Evolutionary conservation across 768 basidiomycete genomes (phyloP).

Genomic region (Imleria badia): DNA sequence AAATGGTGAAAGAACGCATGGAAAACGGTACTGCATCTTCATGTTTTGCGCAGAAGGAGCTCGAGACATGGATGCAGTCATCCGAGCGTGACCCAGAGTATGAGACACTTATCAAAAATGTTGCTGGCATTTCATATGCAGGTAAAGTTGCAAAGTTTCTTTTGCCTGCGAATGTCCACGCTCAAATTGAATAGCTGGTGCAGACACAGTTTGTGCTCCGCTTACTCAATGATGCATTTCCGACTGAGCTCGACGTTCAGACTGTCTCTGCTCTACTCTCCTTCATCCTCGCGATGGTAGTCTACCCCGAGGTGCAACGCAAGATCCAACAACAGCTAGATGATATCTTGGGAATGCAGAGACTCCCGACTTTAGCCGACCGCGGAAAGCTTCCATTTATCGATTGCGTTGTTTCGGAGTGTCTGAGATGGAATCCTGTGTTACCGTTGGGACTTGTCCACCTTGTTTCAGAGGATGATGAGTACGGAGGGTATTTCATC

Average conservation of each 20-base stretch:
- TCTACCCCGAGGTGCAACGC: constrained; percentile 48
- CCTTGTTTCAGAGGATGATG: constrained; percentile 39
- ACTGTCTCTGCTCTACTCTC: constrained; percentile 49
- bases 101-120: constrained; percentile 50
- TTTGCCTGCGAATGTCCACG: neutral
- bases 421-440: constrained; percentile 46
- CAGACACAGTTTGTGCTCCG: constrained; percentile 23
- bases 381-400: constrained; percentile 44
- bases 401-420: constrained; percentile 33
- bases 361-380: constrained; percentile 45
- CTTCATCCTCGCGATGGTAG: constrained; percentile 55
- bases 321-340: constrained; percentile 56
- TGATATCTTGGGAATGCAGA: constrained; percentile 40
- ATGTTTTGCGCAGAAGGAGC: constrained; percentile 48
- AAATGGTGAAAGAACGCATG: constrained; percentile 48
- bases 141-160: constrained; percentile 29
- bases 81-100: constrained; percentile 28
- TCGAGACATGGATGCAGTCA: constrained; percentile 31
- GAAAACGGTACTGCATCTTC: constrained; percentile 34
- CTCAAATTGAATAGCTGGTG: constrained; percentile 20
- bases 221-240: constrained; percentile 27
- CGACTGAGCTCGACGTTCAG: constrained; percentile 30
- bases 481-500: constrained; percentile 44
- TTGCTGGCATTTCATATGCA: constrained; percentile 50
- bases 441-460: constrained; percentile 22